Evolutionary conservation across 805 yeast species (phyloP), one percentile per base, ranked within the genome.

Genomic region (Hanseniaspora opuntiae): DNA sequence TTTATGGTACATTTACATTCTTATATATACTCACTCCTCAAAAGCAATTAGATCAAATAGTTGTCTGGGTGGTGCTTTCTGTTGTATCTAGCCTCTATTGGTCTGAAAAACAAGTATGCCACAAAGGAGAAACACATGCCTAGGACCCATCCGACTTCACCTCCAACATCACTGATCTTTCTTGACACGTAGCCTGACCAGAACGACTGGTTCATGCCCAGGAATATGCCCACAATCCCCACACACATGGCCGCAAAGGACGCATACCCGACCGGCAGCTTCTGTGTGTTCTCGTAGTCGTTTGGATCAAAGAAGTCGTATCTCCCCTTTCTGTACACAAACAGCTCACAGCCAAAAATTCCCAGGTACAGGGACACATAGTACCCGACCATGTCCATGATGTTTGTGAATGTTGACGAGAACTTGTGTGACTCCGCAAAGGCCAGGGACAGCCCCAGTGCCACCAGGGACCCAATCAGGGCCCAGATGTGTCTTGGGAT

Each of bases 191-290:
- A 82, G 61, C 96, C 95, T 7, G 65, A 65, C 71, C 81, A 89
- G 87, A 95, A 88, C 2, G 76, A 77, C 71, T 87, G 95, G 63
- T 74, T 71, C 94, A 88, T 86, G 59, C 96, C 96, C 44, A 85
- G 54, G 19, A 78, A 94, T 38, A 80, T 84, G 66, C 96, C 96
- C 38, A 82, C 86, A 41, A 76, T 83, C 65, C 96, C 96, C 61
- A 82, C 79, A 66, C 83, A 75, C 73, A 88, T 82, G 5, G 85
- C 95, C 59, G 81, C 68, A 22, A 78, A 68, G 56, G 93, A 94
- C 2, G 96, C 90, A 49, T 68, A 62, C 56, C 96, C 96, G 38
- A 81, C 67, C 45, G 95, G 95, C 57, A 82, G 71, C 53, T 74
- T 68, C 35, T 71, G 66, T 62, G 72, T 71, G 60, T 81, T 78